Evolutionary conservation across 495 filamentous ascomycete genomes (phyloP).

Genomic region (Apodospora peruviana): DNA sequence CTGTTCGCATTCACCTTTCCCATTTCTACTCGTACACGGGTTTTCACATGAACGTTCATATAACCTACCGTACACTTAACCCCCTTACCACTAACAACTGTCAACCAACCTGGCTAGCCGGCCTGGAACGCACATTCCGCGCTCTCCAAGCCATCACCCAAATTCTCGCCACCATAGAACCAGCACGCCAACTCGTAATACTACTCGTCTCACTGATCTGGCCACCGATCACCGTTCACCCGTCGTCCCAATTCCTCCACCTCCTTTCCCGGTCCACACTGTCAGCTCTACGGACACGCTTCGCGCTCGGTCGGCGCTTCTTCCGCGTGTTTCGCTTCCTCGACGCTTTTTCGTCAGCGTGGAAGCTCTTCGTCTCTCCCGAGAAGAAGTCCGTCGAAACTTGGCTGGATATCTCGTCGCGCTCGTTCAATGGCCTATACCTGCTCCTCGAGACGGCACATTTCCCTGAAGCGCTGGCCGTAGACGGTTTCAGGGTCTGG

Average conservation of each 20-base stretch:
- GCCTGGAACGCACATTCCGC: constrained; percentile 59
- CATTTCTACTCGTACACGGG: background rate
- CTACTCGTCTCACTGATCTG: constrained; percentile 1
- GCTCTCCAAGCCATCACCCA: constrained; percentile 48
- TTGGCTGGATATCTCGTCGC: constrained; percentile 33
- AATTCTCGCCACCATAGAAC: constrained; percentile 9
- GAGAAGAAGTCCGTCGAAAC: background rate
- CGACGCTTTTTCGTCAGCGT: constrained; percentile 50
- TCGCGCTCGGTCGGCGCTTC: constrained; percentile 46
- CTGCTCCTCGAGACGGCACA: constrained; percentile 40
- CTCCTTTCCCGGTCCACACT: constrained; percentile 10
- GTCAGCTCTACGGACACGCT: constrained; percentile 19
- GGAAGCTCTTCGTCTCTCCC: constrained; percentile 13
- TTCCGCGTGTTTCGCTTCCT: constrained; percentile 61
- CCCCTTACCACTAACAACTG: background rate
- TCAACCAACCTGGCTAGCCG: constrained; percentile 29
- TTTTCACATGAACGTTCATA: background rate
- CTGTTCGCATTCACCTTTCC: background rate
- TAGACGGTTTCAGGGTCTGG: constrained; percentile 34
- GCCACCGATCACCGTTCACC: constrained; percentile 4
- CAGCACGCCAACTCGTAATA: constrained; percentile 1
- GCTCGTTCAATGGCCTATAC: constrained; percentile 43
- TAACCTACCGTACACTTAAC: background rate
- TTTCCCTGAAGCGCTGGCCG: constrained; percentile 34
- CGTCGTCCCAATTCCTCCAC: constrained; percentile 5